Evolutionary conservation across 2,329 filamentous ascomycete species (phyloP).

Genomic region (Botrytis squamosa): DNA sequence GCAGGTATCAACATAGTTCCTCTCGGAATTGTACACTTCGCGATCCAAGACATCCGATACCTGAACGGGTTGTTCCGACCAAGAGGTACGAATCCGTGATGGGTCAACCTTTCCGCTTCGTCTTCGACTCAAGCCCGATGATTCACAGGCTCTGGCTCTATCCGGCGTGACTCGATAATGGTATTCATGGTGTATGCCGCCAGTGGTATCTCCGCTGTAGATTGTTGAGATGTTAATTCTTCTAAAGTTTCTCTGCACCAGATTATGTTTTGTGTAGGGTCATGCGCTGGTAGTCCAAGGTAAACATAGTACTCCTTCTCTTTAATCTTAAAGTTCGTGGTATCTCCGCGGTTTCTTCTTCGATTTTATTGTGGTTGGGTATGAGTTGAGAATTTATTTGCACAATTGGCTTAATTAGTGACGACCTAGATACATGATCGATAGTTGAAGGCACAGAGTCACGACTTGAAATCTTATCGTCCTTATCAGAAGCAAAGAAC

Average conservation of each 20-base stretch:
- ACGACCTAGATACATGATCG: background rate
- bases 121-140: background rate
- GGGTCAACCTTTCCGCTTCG: background rate
- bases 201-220: background rate
- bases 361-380: background rate
- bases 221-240: background rate
- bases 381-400: background rate
- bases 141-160: background rate
- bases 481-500: background rate
- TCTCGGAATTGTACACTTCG: background rate
- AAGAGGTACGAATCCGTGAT: background rate
- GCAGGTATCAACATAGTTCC: background rate
- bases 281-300: background rate
- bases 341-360: background rate
- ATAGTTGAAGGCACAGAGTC: background rate
- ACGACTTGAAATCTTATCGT: background rate
- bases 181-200: background rate
- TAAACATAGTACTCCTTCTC: background rate
- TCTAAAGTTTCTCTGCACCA: background rate
- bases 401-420: background rate
- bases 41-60: background rate
- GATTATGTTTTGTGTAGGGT: background rate
- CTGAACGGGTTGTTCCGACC: background rate
- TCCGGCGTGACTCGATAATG: background rate
- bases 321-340: background rate